Evolutionary conservation across 257 asterid genomes (phyloP), one percentile per base, ranked within the genome.

Genomic region (Ligustrum vulgare): DNA sequence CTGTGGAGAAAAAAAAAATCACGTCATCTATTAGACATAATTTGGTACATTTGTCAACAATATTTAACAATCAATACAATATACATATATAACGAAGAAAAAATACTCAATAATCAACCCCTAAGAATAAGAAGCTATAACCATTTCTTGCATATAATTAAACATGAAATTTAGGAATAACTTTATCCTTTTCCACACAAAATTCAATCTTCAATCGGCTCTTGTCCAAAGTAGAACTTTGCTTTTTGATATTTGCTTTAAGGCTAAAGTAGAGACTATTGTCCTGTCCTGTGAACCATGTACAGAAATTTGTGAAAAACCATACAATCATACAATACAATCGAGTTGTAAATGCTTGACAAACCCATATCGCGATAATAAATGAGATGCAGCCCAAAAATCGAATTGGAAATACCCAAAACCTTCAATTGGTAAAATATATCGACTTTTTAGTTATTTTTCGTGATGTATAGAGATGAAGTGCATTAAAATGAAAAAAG

Each of bases 191-290:
- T 8, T 22, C 2, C 32, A n/a, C 28, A 58, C 31, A 58, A 58
- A 20, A 8, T 16, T 22, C 65, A 58, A 6, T 58, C 31, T 58
- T 58, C 6, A 58, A 8, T 58, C 31, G 15, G 31, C 13, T 12
- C 0, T 56, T 56, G 31, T 58, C 31, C 32, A 22, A 58, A 58
- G 33, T 58, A n/a, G 12, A 58, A 58, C 31, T 58, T 58, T 58
- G 65, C 12, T 7, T 58, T 58, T 58, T 58, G 32, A 20, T 58
- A 58, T 36, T 68, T 16, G 54, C 72, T 68, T 68, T 68, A 43
- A n/a, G 28, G n/a, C 10, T 35, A 68, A 68, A 68, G 72, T 36
- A 8, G 72, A 43, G 51, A 68, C 32, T n/a, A n/a, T n/a, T n/a
- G n/a, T n/a, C n/a, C 0, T 68, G 72, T 68, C 15, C 6, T 10